Evolutionary conservation across 2,329 filamentous ascomycete genomes (phyloP).

Genomic region (Botrytis hyacinthi): DNA sequence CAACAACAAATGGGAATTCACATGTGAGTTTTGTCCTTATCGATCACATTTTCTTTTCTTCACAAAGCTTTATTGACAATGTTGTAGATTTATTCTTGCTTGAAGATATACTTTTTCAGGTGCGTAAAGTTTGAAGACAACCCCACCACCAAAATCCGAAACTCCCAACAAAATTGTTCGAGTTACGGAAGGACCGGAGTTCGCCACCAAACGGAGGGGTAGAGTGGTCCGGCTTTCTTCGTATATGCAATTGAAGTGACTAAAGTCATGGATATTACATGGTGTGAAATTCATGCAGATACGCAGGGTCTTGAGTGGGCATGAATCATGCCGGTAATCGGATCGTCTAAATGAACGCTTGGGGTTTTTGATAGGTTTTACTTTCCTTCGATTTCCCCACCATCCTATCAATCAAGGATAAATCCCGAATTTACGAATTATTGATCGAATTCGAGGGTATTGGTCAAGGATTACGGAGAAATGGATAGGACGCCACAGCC

Average conservation of each 20-base stretch:
- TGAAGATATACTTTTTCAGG: background rate
- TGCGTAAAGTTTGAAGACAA: background rate
- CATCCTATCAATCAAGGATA: background rate
- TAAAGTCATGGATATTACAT: background rate
- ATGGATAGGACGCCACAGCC: background rate
- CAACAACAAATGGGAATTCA: constrained; percentile 37
- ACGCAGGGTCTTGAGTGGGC: background rate
- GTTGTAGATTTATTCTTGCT: constrained; percentile 17
- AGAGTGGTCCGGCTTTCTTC: background rate
- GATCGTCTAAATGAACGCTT: background rate
- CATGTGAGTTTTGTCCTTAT: constrained; percentile 29
- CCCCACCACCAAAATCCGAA: too few species aligned
- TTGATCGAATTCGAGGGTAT: background rate
- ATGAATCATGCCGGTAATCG: background rate
- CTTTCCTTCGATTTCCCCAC: background rate
- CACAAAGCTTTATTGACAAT: constrained; percentile 15
- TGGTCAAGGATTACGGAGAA: background rate
- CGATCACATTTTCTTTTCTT: too few species aligned
- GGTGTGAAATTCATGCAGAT: background rate
- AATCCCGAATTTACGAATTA: background rate
- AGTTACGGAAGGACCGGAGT: background rate
- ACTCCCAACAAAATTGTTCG: background rate
- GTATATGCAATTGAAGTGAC: background rate
- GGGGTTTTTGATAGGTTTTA: background rate
- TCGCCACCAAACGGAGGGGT: background rate